These are phyloP conservation scores for Clitoria ternatea DNA, from an alignment of 306 rosid genomes.

Conservation along the genomic window DNA sequence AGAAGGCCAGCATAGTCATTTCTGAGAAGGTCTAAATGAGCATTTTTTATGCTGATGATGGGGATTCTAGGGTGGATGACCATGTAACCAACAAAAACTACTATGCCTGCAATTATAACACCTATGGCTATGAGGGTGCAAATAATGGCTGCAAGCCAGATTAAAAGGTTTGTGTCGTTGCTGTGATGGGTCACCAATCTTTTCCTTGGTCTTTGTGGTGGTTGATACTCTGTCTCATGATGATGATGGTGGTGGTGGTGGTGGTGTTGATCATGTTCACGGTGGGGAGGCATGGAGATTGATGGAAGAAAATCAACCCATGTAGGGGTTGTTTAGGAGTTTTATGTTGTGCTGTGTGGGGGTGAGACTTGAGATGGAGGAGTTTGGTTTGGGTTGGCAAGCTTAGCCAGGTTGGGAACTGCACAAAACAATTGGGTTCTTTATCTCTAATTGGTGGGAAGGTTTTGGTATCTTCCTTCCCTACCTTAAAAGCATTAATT, in stretches of 20 bases:
- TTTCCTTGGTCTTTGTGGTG: background rate
- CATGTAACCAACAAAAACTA: slow-evolving; percentile 51
- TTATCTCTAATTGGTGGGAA: slow-evolving; percentile 44
- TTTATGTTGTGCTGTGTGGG: slow-evolving; percentile 10
- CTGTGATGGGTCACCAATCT: background rate
- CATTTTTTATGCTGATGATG: slow-evolving; percentile 41
- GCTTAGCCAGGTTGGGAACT: slow-evolving; percentile 23
- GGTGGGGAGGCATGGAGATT: slow-evolving; percentile 30
- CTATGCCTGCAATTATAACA: slow-evolving; percentile 50
- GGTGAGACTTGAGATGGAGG: slow-evolving; percentile 5
- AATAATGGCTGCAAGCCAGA: slow-evolving; percentile 63
- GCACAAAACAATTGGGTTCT: slow-evolving; percentile 30
- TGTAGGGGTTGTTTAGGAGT: slow-evolving; percentile 12
- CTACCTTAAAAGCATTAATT: slow-evolving; percentile 49
- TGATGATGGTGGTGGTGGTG: background rate
- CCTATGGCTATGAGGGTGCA: slow-evolving; percentile 62
- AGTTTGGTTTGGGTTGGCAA: slow-evolving; percentile 2
- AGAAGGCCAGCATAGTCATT: slow-evolving; percentile 49
- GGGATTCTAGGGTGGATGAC: slow-evolving; percentile 76
- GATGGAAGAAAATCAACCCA: slow-evolving; percentile 17
- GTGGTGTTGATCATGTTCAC: background rate
- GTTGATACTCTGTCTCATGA: too few relatives aligned
- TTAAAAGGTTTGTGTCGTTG: slow-evolving; percentile 39
- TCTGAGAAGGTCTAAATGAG: slow-evolving; percentile 44
- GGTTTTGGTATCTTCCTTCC: slow-evolving; percentile 98